These are phyloP conservation scores for Eucalyptus pauciflora DNA, from an alignment of 345 rosid species.

Conservation along the genomic window DNA sequence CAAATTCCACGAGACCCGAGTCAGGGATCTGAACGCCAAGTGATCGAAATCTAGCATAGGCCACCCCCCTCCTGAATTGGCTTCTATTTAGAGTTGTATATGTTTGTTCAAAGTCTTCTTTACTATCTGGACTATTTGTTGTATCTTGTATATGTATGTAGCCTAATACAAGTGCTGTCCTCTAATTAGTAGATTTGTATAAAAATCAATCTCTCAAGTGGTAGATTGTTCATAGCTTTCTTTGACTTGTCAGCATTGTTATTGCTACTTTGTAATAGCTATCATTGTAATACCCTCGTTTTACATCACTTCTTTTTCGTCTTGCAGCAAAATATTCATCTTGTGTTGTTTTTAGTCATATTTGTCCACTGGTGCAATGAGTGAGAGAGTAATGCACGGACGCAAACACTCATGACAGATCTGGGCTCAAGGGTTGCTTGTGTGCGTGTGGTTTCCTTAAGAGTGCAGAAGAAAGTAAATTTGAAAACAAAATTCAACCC, in stretches of 20 bases:
- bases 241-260: background rate
- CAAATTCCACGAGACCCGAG: conserved; percentile 34
- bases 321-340: background rate
- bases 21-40: background rate
- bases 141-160: background rate
- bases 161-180: background rate
- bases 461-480: background rate
- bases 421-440: background rate
- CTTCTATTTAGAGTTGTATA: background rate
- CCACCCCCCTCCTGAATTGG: background rate
- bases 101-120: background rate
- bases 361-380: background rate
- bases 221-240: background rate
- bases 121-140: background rate
- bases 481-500: background rate
- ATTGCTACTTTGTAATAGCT: background rate
- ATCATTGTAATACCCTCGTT: background rate
- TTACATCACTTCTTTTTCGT: background rate
- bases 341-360: background rate
- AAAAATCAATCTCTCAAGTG: background rate
- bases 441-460: background rate
- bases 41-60: background rate
- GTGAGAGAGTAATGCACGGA: background rate
- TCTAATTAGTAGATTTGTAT: background rate
- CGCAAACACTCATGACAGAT: background rate